Percentiles rank a stretch among this genome's conserved stretches.
Evolutionary conservation across 306 rosid species (phyloP).

Genomic region (Trifolium pratense): DNA sequence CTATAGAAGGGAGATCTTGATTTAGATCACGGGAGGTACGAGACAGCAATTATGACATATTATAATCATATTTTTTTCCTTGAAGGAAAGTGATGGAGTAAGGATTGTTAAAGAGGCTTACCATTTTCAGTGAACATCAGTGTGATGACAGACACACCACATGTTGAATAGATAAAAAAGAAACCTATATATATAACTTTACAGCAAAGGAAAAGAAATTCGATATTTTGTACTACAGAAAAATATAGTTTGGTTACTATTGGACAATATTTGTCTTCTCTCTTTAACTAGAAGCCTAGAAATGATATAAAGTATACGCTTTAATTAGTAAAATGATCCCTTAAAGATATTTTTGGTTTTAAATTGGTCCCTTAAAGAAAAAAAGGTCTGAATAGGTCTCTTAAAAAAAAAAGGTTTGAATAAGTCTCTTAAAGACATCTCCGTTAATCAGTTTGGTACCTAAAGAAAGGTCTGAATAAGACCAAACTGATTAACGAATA

Average conservation of each 20-base stretch:
- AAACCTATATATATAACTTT: conserved; percentile 10
- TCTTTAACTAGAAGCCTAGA: background rate
- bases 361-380: too few species aligned
- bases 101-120: conserved; percentile 24
- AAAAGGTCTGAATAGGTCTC: too few species aligned
- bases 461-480: too few species aligned
- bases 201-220: background rate
- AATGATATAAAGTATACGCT: conserved; percentile 1
- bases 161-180: conserved; percentile 22
- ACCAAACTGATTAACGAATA: too few species aligned
- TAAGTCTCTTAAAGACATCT: too few species aligned
- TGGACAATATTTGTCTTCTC: conserved; percentile 1
- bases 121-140: background rate
- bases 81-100: background rate
- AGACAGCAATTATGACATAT: conserved; percentile 61
- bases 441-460: too few species aligned
- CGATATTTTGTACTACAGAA: background rate
- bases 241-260: background rate
- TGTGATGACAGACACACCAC: conserved; percentile 35
- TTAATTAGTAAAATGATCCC: too few species aligned
- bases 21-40: conserved; percentile 63
- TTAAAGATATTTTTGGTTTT: too few species aligned
- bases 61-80: conserved; percentile 13
- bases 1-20: conserved; percentile 35
- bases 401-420: too few species aligned